Evolutionary conservation across 78 protist genomes (phyloP).

Genomic region (Polysphondylium violaceum): DNA sequence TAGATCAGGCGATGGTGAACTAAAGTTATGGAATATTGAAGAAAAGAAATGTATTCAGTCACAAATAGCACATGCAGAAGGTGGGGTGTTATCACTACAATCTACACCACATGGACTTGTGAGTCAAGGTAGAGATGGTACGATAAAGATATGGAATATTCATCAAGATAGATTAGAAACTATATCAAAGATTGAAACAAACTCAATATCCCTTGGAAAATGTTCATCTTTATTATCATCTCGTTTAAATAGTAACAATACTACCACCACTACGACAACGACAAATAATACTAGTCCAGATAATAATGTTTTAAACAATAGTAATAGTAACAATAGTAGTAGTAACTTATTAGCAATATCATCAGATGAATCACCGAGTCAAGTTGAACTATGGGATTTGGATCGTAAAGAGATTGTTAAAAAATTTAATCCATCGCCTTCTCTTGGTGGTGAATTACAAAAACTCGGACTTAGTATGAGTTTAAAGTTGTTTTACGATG

Average conservation of each 20-base stretch:
- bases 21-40: conserved; percentile 56
- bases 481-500: background rate
- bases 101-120: background rate
- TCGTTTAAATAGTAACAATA: background rate
- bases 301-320: no score
- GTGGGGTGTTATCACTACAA: conserved; percentile 68
- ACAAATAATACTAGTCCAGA: no score
- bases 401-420: background rate
- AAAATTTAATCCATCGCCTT: background rate
- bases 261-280: background rate
- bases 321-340: background rate
- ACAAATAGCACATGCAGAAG: conserved; percentile 22
- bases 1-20: conserved; percentile 74
- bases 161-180: background rate
- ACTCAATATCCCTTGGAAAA: conserved; percentile 58
- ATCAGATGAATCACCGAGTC: conserved; percentile 35
- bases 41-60: conserved; percentile 57
- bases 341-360: conserved; percentile 8
- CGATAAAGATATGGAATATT: conserved; percentile 35
- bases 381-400: conserved; percentile 44
- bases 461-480: conserved; percentile 19
- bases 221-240: background rate
- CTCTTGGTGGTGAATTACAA: background rate
- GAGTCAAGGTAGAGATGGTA: conserved; percentile 69
- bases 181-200: conserved; percentile 21